Percentiles rank a stretch among this genome's conserved stretches.
Evolutionary conservation across 2,329 filamentous ascomycete genomes (phyloP).

Genomic region (Eutypa lata): DNA sequence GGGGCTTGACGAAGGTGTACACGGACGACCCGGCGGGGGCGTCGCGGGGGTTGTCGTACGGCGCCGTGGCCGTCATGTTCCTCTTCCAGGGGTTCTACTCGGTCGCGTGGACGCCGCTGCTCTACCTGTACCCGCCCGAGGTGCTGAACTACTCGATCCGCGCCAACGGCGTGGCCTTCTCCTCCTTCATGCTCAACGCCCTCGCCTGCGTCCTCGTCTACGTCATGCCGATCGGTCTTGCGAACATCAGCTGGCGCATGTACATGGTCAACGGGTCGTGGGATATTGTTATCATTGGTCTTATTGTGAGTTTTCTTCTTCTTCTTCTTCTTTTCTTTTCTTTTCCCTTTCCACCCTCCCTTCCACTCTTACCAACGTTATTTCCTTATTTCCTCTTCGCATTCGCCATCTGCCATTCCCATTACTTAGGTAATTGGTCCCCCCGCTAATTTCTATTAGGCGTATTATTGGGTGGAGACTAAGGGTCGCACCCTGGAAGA

Average conservation of each 20-base stretch:
- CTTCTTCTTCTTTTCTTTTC: neutral
- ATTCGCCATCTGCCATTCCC: too few relatives aligned
- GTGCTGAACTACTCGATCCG: slow-evolving; percentile 47
- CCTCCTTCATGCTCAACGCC: slow-evolving; percentile 25
- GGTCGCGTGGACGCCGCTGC: slow-evolving; percentile 47
- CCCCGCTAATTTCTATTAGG: slow-evolving; percentile 14
- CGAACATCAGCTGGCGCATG: slow-evolving; percentile 42
- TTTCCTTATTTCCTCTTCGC: too few relatives aligned
- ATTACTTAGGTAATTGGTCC: too few relatives aligned
- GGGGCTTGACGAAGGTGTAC: slow-evolving; percentile 43
- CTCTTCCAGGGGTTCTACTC: slow-evolving; percentile 50
- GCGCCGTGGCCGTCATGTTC: slow-evolving; percentile 40
- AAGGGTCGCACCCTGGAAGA: slow-evolving; percentile 36
- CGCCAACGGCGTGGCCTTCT: slow-evolving; percentile 42
- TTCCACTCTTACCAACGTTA: too few relatives aligned
- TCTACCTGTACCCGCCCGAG: slow-evolving; percentile 47
- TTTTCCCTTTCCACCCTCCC: too few relatives aligned
- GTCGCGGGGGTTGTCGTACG: slow-evolving; percentile 24
- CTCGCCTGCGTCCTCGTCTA: slow-evolving; percentile 35
- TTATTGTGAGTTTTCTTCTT: slow-evolving; percentile 32
- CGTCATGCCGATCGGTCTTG: slow-evolving; percentile 39
- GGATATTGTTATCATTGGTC: slow-evolving; percentile 36
- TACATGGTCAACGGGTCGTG: slow-evolving; percentile 45
- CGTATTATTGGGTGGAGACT: slow-evolving; percentile 34
- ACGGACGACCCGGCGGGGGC: slow-evolving; percentile 24